Conservation (phyloP, 2,329 filamentous ascomycete species). For the Stachybotrys chlorohalonatus region DNA sequence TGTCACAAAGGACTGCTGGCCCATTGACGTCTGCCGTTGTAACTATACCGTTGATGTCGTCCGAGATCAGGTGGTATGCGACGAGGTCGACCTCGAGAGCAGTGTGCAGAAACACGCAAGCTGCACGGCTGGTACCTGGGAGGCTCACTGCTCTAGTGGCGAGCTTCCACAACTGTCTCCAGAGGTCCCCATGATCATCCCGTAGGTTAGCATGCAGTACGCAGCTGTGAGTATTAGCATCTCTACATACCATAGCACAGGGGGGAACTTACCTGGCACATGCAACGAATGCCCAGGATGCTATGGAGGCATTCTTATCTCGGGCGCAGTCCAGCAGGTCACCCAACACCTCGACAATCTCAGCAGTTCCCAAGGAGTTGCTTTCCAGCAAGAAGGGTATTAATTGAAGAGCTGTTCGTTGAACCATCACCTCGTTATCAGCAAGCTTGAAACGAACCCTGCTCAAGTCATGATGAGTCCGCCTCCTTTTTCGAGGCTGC, state of each 20-base stretch:
- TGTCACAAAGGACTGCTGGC: constrained; percentile 69
- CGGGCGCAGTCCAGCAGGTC: constrained; percentile 50
- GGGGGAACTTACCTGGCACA: constrained; percentile 56
- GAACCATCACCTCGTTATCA: constrained; percentile 32
- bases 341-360: constrained; percentile 45
- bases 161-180: constrained; percentile 70
- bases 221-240: constrained; percentile 21
- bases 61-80: constrained; percentile 55
- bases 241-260: background rate
- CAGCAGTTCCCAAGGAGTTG: constrained; percentile 35
- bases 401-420: constrained; percentile 46
- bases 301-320: constrained; percentile 58
- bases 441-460: constrained; percentile 40
- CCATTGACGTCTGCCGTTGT: constrained; percentile 74
- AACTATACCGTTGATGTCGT: constrained; percentile 64
- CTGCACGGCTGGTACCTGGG: constrained; percentile 62
- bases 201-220: constrained; percentile 12
- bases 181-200: constrained; percentile 36
- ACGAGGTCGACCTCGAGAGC: constrained; percentile 61
- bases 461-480: constrained; percentile 30
- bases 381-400: constrained; percentile 47
- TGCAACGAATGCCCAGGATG: constrained; percentile 80
- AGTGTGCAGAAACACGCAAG: constrained; percentile 62
- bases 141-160: constrained; percentile 63
- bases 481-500: constrained; percentile 44